A percentile compares a stretch with the other conserved stretches of the same genome.
phyloP scores from a whole-genome alignment of 2,329 filamentous ascomycete species.

The Berkeleyomyces basicola region DNA sequence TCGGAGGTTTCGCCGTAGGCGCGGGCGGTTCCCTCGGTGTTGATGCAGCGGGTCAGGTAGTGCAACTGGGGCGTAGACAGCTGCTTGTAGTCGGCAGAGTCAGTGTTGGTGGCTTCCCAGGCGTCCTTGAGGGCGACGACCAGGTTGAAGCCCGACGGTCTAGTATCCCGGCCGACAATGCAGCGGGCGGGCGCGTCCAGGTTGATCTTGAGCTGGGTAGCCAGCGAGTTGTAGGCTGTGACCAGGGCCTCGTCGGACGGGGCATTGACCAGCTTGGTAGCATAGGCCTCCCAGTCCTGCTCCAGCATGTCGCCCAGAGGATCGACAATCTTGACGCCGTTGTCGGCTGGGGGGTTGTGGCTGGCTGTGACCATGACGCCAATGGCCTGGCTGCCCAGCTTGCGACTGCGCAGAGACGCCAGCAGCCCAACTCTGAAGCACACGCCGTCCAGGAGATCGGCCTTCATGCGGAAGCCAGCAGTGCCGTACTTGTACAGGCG shows the following conservation, averaged over 20 bases:
- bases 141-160: slow-evolving; percentile 75
- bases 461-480: slow-evolving; percentile 52
- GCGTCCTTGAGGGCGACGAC: slow-evolving; percentile 65
- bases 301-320: slow-evolving; percentile 97
- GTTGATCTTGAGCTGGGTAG: slow-evolving; percentile 61
- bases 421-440: slow-evolving; percentile 85
- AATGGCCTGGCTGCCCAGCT: slow-evolving; percentile 77
- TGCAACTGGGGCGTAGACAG: slow-evolving; percentile 96
- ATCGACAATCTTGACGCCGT: slow-evolving; percentile 91
- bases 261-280: slow-evolving; percentile 79
- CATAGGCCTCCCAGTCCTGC: slow-evolving; percentile 83
- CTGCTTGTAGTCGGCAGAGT: slow-evolving; percentile 72
- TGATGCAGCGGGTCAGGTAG: slow-evolving; percentile 87
- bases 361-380: slow-evolving; percentile 94
- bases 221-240: slow-evolving; percentile 59
- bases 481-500: slow-evolving; percentile 48
- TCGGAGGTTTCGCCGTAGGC: slow-evolving; percentile 83
- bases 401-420: slow-evolving; percentile 74
- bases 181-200: slow-evolving; percentile 56
- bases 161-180: slow-evolving; percentile 81
- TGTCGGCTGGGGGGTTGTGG: slow-evolving; percentile 79
- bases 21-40: slow-evolving; percentile 74
- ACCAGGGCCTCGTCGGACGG: slow-evolving; percentile 56
- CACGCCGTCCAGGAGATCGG: slow-evolving; percentile 75
- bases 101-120: slow-evolving; percentile 56